phyloP scores from a whole-genome alignment of 164 flowering plant species.

The Houttuynia cordata region DNA sequence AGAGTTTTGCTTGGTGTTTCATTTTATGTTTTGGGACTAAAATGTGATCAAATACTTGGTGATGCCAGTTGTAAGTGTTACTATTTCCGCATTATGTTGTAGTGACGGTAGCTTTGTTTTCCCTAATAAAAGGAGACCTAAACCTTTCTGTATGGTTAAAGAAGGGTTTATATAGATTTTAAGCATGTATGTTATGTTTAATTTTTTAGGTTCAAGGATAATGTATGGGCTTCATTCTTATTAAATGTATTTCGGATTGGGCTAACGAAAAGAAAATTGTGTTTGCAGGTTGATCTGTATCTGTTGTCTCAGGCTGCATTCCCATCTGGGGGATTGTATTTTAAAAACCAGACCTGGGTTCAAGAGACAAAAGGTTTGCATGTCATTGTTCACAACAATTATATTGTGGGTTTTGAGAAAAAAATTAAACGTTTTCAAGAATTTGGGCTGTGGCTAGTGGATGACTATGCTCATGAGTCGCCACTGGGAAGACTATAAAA shows the following conservation, averaged over 20 bases:
- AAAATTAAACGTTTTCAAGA: conserved; percentile 86
- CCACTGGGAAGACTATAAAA: conserved; percentile 61
- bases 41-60: too few relatives aligned
- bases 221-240: neutral
- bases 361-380: conserved; percentile 75
- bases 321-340: conserved; percentile 90
- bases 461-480: conserved; percentile 64
- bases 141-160: too few relatives aligned
- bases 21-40: too few relatives aligned
- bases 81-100: too few relatives aligned
- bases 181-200: too few relatives aligned
- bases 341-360: conserved; percentile 93
- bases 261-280: neutral
- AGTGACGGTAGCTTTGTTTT: too few relatives aligned
- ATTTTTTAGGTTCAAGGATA: neutral
- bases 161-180: too few relatives aligned
- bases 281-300: conserved; percentile 72
- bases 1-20: neutral
- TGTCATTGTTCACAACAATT: conserved; percentile 85
- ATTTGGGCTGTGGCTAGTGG: conserved; percentile 79
- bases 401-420: conserved; percentile 80
- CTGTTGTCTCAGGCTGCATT: conserved; percentile 85
- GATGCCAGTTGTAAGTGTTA: too few relatives aligned
- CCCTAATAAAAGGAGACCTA: too few relatives aligned
- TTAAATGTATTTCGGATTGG: neutral